Evolutionary conservation across 176 grass and related monocot species (phyloP), one percentile per base, ranked within the genome.

Genomic region (Otatea glauca): DNA sequence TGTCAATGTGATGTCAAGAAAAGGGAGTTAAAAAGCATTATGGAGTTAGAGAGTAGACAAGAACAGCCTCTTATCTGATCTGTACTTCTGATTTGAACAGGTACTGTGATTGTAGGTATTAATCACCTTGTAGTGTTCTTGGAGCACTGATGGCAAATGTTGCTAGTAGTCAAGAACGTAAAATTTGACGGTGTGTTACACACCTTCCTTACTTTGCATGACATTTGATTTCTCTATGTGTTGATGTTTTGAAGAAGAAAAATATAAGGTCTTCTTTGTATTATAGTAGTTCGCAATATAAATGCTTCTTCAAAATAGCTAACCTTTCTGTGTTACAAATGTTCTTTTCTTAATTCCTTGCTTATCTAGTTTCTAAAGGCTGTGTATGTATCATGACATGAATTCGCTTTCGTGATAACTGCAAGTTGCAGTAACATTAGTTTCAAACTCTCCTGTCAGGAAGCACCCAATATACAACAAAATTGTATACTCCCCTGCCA

Each of bases 111-210:
- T 3, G 23, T 72, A 72, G 5, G 56, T 16, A 74, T 9, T 55
- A 55, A 68, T 68, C 27, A 58, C 7, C 50, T 56, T 17, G 4
- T 60, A 69, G 15, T 74, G 27, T 60, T 80, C 21, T 25, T 80
- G 49, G 49, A 20, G 6, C 13, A 38, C 21, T 47, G 42, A 34
- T 65, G 50, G 47, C 15, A 79, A 88, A 72, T 29, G 41, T 84
- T 47, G 51, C 68, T 65, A 56, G n/a, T 65, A 56, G 25, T 68
- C 20, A 84, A 88, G 38, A 73, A 74, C 3, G 4, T 84, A 20
- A 77, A 62, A 35, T 16, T 79, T 79, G 48, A 16, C 6, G 15
- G 66, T 4, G 8, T 84, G 55, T 74, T 74, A 58, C 20, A 24
- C 20, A 23, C 7, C 16, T n/a, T 83, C 67, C 9, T 54, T 42